Base-by-base conservation (phyloP, 2,329 filamentous ascomycete species). In the Gremmenia infestans region DNA sequence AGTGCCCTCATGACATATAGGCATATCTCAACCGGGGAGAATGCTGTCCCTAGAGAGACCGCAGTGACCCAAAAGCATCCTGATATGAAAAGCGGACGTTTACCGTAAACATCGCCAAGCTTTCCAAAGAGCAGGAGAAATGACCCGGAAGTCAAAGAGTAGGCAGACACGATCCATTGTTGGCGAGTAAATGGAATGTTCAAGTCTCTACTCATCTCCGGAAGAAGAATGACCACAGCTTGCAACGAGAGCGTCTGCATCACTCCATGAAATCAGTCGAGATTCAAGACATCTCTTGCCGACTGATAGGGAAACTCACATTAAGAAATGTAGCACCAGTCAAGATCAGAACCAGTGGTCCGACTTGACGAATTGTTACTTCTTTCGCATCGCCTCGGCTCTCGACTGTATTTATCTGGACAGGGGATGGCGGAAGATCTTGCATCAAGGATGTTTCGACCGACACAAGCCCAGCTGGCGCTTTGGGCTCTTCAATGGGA, bases 1-100 rank as follows among this genome's bases (percentile, higher is more conserved):
- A 89, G 72, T 0, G 80, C 86, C 3, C 86, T 76, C 62, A 89
- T 81, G 1, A 88, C 55, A 66, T 88, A 79, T 66, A 89, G 88
- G 5, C 78, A 81, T 57, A 89, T 83, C 68, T 89, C 86, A 57
- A 83, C 83, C 0, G 78, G 79, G 14, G 87, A 69, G 63, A 89
- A 87, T 0, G 86, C 83, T 58, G 84, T 83, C 12, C 79, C 73
- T 4, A 85, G 74, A 2, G 81, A 81, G 0, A 80, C 79, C 1
- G 78, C 68, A 0, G 83, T 80, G 6, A 88, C 78, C 78, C 85
- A 88, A 6, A 79, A 76, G 1, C 83, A 75, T 2, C 76, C 79
- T 0, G 72, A 66, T 3, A 80, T 68, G 52, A 79, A 76, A 63
- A 79, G 73, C 39, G 71, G 61, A 50, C 74, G 66, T 45, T 72